Base-by-base conservation (phyloP, 2,329 filamentous ascomycete genomes). In the Alternaria atra region DNA sequence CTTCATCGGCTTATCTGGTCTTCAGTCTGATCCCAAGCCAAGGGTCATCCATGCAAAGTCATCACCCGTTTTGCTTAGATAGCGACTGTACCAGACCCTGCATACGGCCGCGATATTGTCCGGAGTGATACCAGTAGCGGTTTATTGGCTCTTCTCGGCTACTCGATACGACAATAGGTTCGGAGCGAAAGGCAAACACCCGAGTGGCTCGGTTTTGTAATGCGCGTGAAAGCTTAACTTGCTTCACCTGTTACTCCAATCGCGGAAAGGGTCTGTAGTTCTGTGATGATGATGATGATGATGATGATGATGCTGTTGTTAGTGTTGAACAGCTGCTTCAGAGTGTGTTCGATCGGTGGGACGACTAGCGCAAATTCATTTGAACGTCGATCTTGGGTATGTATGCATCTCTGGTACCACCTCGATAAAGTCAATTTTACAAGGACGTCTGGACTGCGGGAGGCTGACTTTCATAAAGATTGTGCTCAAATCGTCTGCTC, bases 381-480 rank as follows among this genome's bases (percentile, higher is more conserved):
- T 23, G 46, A 35, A 6, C 30, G 46, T 48, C 46, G 46, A 48
- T 48, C 46, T 48, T 48, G 30, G 17, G 46, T 48, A 48, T 35
- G 8, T 32, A 34, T 32, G 46, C 30, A 17, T 48, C 46, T 20
- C 37, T 40, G 37, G 37, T 12, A 48, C 6, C 15, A 34, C 29
- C 23, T 20, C 46, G 30, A 48, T 32, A n/a, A n/a, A 34, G 30
- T 34, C 17, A 23, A 25, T 48, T 35, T 34, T 7, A 20, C 13
- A 35, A 32, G 30, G n/a, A 48, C 13, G 10, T 35, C 23, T 48
- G 17, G 20, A 48, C 17, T 48, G 46, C 23, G 30, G 20, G 20
- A 25, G 30, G 32, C 46, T 12, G 37, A 12, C 9, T 10, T 23
- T 35, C 46, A 48, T 23, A 35, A 23, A 35, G 20, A 12, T 32